These are phyloP conservation scores for Starmerella roubikii DNA, from an alignment of 805 yeast species.

Conservation along the genomic window DNA sequence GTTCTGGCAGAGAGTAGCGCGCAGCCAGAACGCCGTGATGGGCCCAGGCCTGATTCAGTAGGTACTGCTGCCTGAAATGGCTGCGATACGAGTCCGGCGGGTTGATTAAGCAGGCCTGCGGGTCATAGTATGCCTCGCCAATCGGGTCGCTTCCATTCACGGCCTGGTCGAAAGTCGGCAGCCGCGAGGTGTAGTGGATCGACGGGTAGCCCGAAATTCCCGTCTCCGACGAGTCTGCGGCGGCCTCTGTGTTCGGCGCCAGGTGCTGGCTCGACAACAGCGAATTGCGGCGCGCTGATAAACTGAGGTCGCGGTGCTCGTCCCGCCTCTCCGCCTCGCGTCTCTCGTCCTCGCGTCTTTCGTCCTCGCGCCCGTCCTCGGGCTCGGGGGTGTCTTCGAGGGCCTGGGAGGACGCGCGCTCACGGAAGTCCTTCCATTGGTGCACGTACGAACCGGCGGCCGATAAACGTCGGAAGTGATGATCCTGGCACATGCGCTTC, in stretches of 20 bases:
- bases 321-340: neutral
- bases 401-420: constrained; percentile 10
- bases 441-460: constrained; percentile 25
- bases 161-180: constrained; percentile 7
- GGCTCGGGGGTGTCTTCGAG: constrained; percentile 11
- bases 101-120: constrained; percentile 22
- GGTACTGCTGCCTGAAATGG: constrained; percentile 30
- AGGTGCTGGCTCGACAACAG: too few species aligned
- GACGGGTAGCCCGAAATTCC: neutral
- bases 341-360: neutral
- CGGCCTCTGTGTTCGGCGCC: too few species aligned
- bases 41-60: constrained; percentile 30
- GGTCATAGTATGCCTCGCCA: constrained; percentile 24
- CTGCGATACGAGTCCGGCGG: constrained; percentile 28
- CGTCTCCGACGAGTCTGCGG: too few species aligned
- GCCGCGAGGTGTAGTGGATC: constrained; percentile 9
- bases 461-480: constrained; percentile 27
- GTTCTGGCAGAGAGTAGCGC: constrained; percentile 26
- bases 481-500: constrained; percentile 29
- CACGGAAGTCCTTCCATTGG: constrained; percentile 11
- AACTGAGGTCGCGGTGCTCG: neutral
- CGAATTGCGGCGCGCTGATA: neutral
- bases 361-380: neutral
- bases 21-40: constrained; percentile 31
- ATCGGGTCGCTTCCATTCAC: constrained; percentile 7